These are phyloP conservation scores for Beauveria australis DNA, from an alignment of 2,329 filamentous ascomycete genomes.

Conservation along the genomic window DNA sequence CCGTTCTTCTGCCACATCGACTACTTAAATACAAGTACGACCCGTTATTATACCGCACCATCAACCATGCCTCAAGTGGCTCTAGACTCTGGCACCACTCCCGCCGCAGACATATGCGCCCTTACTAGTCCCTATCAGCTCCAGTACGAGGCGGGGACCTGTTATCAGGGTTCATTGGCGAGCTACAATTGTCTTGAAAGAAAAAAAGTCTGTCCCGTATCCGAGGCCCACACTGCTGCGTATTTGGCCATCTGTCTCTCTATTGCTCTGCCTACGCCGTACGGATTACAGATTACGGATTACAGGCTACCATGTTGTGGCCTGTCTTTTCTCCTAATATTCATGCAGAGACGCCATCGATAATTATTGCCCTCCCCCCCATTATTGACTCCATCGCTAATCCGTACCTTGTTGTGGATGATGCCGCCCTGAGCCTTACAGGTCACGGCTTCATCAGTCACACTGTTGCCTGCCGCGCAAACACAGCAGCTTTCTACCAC, in stretches of 20 bases:
- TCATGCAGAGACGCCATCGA: not conserved
- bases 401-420: not conserved
- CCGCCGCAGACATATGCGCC: too few species aligned
- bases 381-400: not conserved
- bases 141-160: not conserved
- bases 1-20: not conserved
- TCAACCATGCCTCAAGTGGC: not conserved
- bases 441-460: too few species aligned
- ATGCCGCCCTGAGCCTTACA: too few species aligned
- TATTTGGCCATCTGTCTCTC: not conserved
- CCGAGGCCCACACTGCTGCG: not conserved
- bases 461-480: not conserved
- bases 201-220: constrained; percentile 8
- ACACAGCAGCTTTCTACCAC: not conserved
- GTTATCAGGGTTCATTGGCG: not conserved
- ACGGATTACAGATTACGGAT: too few species aligned
- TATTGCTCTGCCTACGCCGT: not conserved
- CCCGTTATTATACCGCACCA: not conserved
- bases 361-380: not conserved
- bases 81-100: too few species aligned
- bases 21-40: too few species aligned
- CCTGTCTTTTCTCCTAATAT: not conserved
- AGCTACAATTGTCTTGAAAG: not conserved
- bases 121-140: too few species aligned
- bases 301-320: not conserved